phyloP scores from a whole-genome alignment of 2,329 filamentous ascomycete species.

The Phialophora expanda region DNA sequence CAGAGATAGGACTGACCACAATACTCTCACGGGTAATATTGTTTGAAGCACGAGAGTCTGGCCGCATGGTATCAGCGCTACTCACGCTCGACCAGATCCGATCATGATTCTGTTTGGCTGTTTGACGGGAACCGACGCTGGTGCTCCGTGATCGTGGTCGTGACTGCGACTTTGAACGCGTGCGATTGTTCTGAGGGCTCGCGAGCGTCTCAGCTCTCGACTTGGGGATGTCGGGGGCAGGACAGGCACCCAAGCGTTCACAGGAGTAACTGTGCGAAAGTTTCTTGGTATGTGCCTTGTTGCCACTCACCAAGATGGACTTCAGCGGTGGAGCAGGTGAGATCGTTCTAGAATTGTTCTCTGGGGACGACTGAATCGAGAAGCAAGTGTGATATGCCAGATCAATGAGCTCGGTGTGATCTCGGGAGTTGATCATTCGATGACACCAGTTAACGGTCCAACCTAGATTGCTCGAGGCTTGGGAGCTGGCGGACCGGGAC shows the following conservation, averaged over 20 bases:
- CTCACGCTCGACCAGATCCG: slow-evolving; percentile 13
- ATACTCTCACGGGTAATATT: background rate
- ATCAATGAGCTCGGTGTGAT: slow-evolving; percentile 74
- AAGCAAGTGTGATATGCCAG: slow-evolving; percentile 52
- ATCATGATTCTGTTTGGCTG: slow-evolving; percentile 11
- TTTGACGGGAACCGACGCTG: background rate
- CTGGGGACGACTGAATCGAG: slow-evolving; percentile 8
- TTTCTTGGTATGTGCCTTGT: slow-evolving; percentile 12
- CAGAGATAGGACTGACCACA: slow-evolving; percentile 9
- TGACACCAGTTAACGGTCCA: slow-evolving; percentile 79
- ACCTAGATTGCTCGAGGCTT: slow-evolving; percentile 40
- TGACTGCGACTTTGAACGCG: slow-evolving; percentile 5
- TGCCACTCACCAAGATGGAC: slow-evolving; percentile 28
- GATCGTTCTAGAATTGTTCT: slow-evolving; percentile 12
- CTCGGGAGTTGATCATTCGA: slow-evolving; percentile 77
- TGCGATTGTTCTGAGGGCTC: slow-evolving; percentile 3
- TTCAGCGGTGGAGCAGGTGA: slow-evolving; percentile 17
- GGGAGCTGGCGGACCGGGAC: slow-evolving; percentile 19
- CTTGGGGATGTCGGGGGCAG: slow-evolving; percentile 30
- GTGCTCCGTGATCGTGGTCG: slow-evolving; percentile 14
- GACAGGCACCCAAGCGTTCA: slow-evolving; percentile 27
- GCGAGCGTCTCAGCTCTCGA: slow-evolving; percentile 22
- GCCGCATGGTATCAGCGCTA: background rate
- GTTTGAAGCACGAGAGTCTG: slow-evolving; percentile 13
- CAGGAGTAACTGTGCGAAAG: slow-evolving; percentile 22